Evolutionary conservation across 225 moss, liverwort and hornwort genomes (phyloP).

Genomic region (Anthoceros angustus): DNA sequence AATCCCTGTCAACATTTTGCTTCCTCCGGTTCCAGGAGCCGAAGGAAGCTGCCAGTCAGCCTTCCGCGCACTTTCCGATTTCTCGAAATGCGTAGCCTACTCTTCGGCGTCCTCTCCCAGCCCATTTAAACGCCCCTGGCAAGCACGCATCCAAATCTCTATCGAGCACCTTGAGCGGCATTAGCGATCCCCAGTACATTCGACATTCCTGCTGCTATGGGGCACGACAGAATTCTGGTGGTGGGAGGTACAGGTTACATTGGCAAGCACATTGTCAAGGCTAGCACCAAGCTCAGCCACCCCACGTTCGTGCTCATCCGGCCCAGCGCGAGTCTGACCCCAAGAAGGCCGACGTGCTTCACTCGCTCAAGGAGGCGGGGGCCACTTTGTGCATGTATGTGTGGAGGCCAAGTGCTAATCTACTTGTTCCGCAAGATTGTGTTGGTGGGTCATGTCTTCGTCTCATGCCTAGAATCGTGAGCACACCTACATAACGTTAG

Average conservation of each 20-base stretch:
- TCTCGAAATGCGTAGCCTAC: too few species aligned
- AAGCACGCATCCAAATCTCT: too few species aligned
- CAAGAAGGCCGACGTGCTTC: constrained; percentile 4
- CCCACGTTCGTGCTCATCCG: constrained; percentile 17
- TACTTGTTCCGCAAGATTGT: not conserved
- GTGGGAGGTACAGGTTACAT: constrained; percentile 15
- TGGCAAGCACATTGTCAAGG: constrained; percentile 15
- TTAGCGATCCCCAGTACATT: too few species aligned
- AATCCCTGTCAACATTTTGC: too few species aligned
- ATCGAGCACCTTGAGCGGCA: too few species aligned
- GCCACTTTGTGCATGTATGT: constrained; percentile 14
- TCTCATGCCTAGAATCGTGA: too few species aligned
- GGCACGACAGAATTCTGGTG: constrained; percentile 14
- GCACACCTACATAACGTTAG: too few species aligned
- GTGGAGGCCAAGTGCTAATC: not conserved
- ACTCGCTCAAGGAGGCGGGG: constrained; percentile 11
- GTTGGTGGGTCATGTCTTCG: not conserved
- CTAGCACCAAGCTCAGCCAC: constrained; percentile 16
- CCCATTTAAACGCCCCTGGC: too few species aligned
- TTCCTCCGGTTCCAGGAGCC: too few species aligned
- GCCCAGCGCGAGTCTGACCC: not conserved
- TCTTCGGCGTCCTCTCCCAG: too few species aligned
- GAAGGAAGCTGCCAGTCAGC: too few species aligned
- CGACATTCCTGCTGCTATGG: not conserved
- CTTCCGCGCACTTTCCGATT: too few species aligned